A percentile compares a stretch with the other conserved stretches of the same genome.
phyloP scores from a whole-genome alignment of 306 rosid genomes.

The Gastrolobium bilobum region DNA sequence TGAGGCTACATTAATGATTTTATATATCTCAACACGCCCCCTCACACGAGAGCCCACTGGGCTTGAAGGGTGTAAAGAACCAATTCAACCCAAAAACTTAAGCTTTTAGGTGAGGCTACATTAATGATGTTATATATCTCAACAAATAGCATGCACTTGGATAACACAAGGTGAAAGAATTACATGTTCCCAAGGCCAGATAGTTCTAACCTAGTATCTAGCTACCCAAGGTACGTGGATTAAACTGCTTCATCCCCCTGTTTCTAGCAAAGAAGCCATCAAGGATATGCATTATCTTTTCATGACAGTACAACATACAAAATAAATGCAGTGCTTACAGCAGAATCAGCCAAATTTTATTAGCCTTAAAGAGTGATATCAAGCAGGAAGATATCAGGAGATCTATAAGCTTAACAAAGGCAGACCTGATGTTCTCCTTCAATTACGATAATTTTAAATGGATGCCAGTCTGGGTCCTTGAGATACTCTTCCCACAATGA shows the following conservation, averaged over 20 bases:
- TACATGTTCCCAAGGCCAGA: not conserved
- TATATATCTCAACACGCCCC: too few species aligned
- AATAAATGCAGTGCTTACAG: slow-evolving; percentile 30
- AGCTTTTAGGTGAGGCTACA: too few species aligned
- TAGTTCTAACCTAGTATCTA: slow-evolving; percentile 13
- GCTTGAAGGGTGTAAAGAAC: too few species aligned
- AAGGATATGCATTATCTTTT: slow-evolving; percentile 21
- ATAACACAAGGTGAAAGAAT: slow-evolving; percentile 8
- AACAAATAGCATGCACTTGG: not conserved
- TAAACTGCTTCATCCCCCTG: not conserved
- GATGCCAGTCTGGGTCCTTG: slow-evolving; percentile 97
- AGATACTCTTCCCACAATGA: slow-evolving; percentile 94
- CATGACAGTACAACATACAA: slow-evolving; percentile 12
- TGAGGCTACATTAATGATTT: too few species aligned
- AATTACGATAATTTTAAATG: slow-evolving; percentile 64
- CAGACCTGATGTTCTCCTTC: slow-evolving; percentile 70
- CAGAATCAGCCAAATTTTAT: slow-evolving; percentile 34
- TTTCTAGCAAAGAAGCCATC: slow-evolving; percentile 23
- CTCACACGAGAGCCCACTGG: too few species aligned
- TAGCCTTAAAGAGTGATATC: slow-evolving; percentile 27
- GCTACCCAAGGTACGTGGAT: slow-evolving; percentile 27
- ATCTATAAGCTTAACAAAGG: slow-evolving; percentile 35
- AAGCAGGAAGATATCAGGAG: slow-evolving; percentile 26
- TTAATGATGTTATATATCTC: too few species aligned
- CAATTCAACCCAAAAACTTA: too few species aligned